Evolutionary conservation across 1,139 yeast species (phyloP).

Genomic region (Pichia sp.): DNA sequence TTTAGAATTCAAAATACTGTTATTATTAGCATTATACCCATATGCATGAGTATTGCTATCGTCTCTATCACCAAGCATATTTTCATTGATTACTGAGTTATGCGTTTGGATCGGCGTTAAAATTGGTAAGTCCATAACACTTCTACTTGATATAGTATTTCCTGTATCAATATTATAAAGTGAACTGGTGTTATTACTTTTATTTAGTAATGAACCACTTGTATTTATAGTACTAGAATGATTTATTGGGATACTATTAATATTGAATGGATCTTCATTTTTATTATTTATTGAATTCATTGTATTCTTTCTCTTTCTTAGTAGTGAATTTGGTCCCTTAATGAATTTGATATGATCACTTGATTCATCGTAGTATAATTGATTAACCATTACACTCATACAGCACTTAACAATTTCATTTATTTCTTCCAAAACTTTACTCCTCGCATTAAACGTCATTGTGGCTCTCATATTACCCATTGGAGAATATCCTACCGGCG

Average conservation of each 20-base stretch:
- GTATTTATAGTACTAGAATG: neutral
- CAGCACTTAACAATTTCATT: conserved; percentile 24
- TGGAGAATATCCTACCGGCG: conserved; percentile 20
- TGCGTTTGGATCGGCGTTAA: conserved; percentile 8
- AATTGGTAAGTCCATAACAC: conserved; percentile 13
- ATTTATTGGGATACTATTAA: neutral
- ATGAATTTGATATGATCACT: conserved; percentile 18
- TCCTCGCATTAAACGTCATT: conserved; percentile 8
- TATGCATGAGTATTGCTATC: neutral
- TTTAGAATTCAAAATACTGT: neutral
- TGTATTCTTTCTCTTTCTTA: conserved; percentile 13
- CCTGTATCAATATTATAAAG: conserved; percentile 5
- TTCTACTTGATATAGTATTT: conserved; percentile 6
- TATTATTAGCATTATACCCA: neutral
- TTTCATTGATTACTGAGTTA: neutral
- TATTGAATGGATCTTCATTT: neutral
- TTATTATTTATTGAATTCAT: conserved; percentile 7
- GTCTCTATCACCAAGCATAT: neutral
- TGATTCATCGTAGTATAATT: conserved; percentile 22
- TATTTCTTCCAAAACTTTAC: conserved; percentile 22
- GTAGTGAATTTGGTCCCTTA: conserved; percentile 13
- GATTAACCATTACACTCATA: conserved; percentile 22
- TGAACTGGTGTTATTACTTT: neutral
- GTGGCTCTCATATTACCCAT: conserved; percentile 5
- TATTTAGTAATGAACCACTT: neutral